phyloP scores from a whole-genome alignment of 371 early-diverging fungal species.

The Syncephalastrum racemosum region DNA sequence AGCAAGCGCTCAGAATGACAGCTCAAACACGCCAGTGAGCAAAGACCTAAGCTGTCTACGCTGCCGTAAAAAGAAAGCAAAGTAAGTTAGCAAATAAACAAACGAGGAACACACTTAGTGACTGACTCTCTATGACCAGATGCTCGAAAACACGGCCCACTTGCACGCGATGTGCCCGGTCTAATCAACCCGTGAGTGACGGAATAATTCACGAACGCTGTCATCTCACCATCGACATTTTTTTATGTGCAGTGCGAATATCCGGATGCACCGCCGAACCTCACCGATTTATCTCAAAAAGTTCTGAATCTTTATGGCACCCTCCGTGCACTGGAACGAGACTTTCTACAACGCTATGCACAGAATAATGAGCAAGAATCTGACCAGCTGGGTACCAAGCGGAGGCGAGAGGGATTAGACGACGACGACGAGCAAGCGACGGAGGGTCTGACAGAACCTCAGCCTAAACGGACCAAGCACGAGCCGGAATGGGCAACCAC shows the following conservation, averaged over 20 bases:
- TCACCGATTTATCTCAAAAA: constrained; percentile 47
- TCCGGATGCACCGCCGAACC: constrained; percentile 51
- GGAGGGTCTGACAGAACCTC: neutral
- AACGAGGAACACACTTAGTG: neutral
- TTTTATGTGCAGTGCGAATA: constrained; percentile 42
- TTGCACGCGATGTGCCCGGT: constrained; percentile 49
- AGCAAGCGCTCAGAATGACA: constrained; percentile 7
- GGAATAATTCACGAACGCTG: neutral
- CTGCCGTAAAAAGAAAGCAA: constrained; percentile 56
- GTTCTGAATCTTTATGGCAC: constrained; percentile 46
- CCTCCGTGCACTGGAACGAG: constrained; percentile 39
- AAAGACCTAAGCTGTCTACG: constrained; percentile 51
- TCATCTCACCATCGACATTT: neutral
- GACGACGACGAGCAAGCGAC: constrained; percentile 3
- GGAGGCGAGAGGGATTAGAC: constrained; percentile 1
- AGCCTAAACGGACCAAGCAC: constrained; percentile 5
- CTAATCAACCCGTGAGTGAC: constrained; percentile 44
- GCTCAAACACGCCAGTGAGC: constrained; percentile 4
- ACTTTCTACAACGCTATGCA: constrained; percentile 38
- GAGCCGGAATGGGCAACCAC: constrained; percentile 1
- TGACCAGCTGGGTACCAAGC: neutral
- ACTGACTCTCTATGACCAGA: constrained; percentile 17
- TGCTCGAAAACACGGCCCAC: constrained; percentile 53
- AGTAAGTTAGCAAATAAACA: constrained; percentile 26
- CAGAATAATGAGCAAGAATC: constrained; percentile 10